Conservation (phyloP, 2,329 filamentous ascomycete species). For the Stagonosporopsis vannaccii region DNA sequence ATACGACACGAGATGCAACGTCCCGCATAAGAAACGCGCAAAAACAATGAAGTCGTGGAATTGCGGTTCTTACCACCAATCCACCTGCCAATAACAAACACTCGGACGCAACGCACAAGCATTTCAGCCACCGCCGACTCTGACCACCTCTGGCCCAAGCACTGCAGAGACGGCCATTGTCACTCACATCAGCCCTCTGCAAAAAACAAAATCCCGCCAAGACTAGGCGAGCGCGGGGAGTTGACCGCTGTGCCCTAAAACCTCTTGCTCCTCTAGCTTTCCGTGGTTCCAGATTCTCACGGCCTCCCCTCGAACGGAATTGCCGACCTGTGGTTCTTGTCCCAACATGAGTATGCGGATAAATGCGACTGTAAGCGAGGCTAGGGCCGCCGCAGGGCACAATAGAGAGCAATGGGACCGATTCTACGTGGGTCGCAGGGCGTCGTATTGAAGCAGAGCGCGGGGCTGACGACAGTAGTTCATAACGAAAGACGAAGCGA, state of each 20-base stretch:
- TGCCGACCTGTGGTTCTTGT: slow-evolving; percentile 28
- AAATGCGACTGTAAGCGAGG: slow-evolving; percentile 49
- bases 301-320: slow-evolving; percentile 31
- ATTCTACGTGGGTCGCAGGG: slow-evolving; percentile 44
- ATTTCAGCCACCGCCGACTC: slow-evolving; percentile 50
- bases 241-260: slow-evolving; percentile 48
- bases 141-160: slow-evolving; percentile 48
- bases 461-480: slow-evolving; percentile 42
- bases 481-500: slow-evolving; percentile 49
- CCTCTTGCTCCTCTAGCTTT: slow-evolving; percentile 45
- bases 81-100: slow-evolving; percentile 41
- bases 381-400: slow-evolving; percentile 44
- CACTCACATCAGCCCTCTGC: slow-evolving; percentile 47
- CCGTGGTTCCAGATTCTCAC: slow-evolving; percentile 39
- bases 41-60: slow-evolving; percentile 39
- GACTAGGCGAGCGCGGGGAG: slow-evolving; percentile 48
- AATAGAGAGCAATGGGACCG: slow-evolving; percentile 49
- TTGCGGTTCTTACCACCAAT: slow-evolving; percentile 35
- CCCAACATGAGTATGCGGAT: slow-evolving; percentile 48
- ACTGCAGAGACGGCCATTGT: slow-evolving; percentile 42
- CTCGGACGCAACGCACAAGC: slow-evolving; percentile 48
- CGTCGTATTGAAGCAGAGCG: slow-evolving; percentile 16
- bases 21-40: slow-evolving; percentile 37
- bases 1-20: slow-evolving; percentile 43
- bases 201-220: slow-evolving; percentile 48